Percentiles rank a stretch among this genome's conserved stretches.
phyloP scores from a whole-genome alignment of 176 grass and related monocot genomes.

The Bromus sterilis region DNA sequence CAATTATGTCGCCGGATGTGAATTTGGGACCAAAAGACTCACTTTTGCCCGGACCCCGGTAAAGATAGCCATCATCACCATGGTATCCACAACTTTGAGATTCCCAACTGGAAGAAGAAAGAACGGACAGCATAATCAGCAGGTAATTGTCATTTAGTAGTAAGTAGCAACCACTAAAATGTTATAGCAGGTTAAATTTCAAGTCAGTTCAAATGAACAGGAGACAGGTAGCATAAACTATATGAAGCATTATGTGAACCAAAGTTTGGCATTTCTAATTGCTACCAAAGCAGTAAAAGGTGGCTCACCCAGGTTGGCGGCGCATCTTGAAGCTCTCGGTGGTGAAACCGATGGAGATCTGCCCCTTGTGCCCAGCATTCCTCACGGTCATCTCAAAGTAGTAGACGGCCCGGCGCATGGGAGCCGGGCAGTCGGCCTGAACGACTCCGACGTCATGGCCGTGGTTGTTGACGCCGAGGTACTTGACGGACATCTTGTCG shows the following conservation, averaged over 20 bases:
- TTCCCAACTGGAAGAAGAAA: conserved; percentile 70
- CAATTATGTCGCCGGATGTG: conserved; percentile 78
- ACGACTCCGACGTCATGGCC: conserved; percentile 92
- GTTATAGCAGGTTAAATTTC: conserved; percentile 3
- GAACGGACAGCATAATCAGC: neutral
- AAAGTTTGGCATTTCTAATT: neutral
- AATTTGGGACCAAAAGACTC: conserved; percentile 89
- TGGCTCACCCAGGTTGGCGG: conserved; percentile 66
- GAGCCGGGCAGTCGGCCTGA: conserved; percentile 71
- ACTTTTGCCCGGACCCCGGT: conserved; percentile 44
- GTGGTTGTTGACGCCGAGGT: conserved; percentile 45
- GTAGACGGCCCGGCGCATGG: conserved; percentile 56
- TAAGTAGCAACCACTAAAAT: neutral
- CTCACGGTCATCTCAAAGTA: conserved; percentile 93
- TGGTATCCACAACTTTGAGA: conserved; percentile 87
- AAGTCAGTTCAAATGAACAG: neutral
- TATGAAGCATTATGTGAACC: neutral
- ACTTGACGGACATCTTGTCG: conserved; percentile 82
- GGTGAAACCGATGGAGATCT: conserved; percentile 83
- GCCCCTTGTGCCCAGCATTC: conserved; percentile 63
- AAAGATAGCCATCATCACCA: conserved; percentile 82
- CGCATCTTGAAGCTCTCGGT: conserved; percentile 75
- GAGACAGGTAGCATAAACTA: neutral
- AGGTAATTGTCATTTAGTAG: neutral
- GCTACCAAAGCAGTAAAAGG: neutral